phyloP scores from a whole-genome alignment of 2,329 filamentous ascomycete species.

The Sclerotinia sclerotiorum region DNA sequence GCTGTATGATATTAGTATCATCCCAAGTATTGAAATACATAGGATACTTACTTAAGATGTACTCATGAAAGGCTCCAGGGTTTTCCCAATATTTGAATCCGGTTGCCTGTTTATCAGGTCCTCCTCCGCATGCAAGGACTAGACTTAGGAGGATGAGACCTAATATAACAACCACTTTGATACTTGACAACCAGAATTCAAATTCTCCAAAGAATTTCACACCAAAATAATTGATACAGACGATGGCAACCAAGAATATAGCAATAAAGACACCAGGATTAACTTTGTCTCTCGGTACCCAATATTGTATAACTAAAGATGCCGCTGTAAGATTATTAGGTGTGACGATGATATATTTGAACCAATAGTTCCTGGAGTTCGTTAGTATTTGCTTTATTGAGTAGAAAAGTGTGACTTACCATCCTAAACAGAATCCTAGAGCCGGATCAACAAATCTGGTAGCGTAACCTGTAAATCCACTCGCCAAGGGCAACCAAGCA shows the following conservation, averaged over 20 bases:
- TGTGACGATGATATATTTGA: constrained; percentile 75
- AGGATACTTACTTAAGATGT: constrained; percentile 36
- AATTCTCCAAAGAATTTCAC: constrained; percentile 44
- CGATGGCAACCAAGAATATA: constrained; percentile 62
- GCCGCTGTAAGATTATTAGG: constrained; percentile 82
- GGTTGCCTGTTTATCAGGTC: constrained; percentile 53
- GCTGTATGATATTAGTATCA: constrained; percentile 43
- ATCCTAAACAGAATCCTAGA: constrained; percentile 74
- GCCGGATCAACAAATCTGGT: constrained; percentile 77
- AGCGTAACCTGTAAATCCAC: constrained; percentile 81
- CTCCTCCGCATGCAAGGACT: constrained; percentile 63
- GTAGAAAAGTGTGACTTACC: constrained; percentile 37
- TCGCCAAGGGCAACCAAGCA: constrained; percentile 73
- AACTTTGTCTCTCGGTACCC: constrained; percentile 61
- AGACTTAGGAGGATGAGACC: constrained; percentile 66
- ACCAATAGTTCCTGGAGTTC: constrained; percentile 37
- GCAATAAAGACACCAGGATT: constrained; percentile 81
- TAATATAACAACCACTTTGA: constrained; percentile 66
- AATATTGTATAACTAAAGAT: constrained; percentile 77
- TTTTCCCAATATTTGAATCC: constrained; percentile 53
- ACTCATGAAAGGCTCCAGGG: constrained; percentile 46
- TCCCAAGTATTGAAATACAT: background rate
- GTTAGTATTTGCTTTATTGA: background rate
- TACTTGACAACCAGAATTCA: constrained; percentile 54
- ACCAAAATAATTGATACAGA: constrained; percentile 65